Evolutionary conservation across 192 early-diverging fungal genomes (phyloP).

Genomic region (Globomyces pollinis-pini): DNA sequence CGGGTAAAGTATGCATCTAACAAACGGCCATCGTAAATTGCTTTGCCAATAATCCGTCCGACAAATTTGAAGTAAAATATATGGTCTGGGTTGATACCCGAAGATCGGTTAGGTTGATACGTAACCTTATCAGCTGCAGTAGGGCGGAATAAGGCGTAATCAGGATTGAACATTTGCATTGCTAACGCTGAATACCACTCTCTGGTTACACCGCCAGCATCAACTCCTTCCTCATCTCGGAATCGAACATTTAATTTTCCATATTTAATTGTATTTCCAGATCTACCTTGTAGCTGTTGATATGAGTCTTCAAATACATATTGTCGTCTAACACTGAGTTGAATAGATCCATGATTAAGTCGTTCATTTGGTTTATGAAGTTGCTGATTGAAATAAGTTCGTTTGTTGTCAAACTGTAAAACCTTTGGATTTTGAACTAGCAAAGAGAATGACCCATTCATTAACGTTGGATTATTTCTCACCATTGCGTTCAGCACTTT

Average conservation of each 20-base stretch:
- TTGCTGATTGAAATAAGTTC: constrained; percentile 94
- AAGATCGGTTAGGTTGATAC: constrained; percentile 94
- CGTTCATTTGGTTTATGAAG: constrained; percentile 59
- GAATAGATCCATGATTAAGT: constrained; percentile 57
- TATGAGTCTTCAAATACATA: constrained; percentile 97
- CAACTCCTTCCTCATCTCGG: constrained; percentile 94
- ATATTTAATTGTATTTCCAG: constrained; percentile 89
- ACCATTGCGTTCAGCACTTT: constrained; percentile 98
- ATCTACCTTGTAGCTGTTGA: constrained; percentile 81
- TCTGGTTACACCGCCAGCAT: constrained; percentile 93
- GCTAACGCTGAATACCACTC: constrained; percentile 98
- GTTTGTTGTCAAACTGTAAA: constrained; percentile 98
- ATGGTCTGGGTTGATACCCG: constrained; percentile 89
- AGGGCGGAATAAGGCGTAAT: constrained; percentile 96
- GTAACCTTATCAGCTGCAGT: constrained; percentile 93
- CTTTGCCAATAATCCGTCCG: constrained; percentile 96
- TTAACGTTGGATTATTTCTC: constrained; percentile 88
- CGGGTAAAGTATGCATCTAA: constrained; percentile 96
- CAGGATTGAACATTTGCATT: constrained; percentile 95
- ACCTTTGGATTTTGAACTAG: constrained; percentile 96
- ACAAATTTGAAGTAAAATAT: constrained; percentile 96
- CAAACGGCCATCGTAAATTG: constrained; percentile 93
- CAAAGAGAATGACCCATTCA: constrained; percentile 94
- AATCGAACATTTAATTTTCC: constrained; percentile 90
- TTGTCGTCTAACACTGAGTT: constrained; percentile 85